A percentile compares a stretch with the other conserved stretches of the same genome.
Conservation (phyloP, 345 rosid species). For the Zanthoxylum bungeanum region DNA sequence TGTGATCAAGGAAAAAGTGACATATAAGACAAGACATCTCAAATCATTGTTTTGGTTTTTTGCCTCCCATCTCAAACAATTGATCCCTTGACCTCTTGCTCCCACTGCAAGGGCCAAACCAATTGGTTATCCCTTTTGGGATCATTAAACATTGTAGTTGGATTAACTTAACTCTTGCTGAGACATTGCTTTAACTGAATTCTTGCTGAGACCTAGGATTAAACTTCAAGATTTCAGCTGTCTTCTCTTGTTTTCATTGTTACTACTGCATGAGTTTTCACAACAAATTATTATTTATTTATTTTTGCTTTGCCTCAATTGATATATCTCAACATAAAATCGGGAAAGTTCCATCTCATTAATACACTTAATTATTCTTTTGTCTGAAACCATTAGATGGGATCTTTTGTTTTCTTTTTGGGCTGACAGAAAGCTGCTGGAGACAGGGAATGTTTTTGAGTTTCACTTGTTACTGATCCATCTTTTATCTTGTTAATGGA, state of each 20-base stretch:
- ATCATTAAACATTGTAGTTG: neutral
- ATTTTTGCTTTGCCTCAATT: neutral
- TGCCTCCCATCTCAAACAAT: too few species aligned
- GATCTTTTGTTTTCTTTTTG: neutral
- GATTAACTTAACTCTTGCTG: neutral
- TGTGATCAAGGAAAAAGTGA: neutral
- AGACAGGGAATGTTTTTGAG: neutral
- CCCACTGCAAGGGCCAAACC: too few species aligned
- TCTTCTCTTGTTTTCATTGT: neutral
- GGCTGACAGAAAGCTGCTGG: neutral
- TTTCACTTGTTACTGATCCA: neutral
- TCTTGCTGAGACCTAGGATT: neutral
- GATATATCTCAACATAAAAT: neutral
- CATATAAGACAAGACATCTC: neutral
- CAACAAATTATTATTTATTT: neutral
- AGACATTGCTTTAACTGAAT: neutral
- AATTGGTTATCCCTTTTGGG: too few species aligned
- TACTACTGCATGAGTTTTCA: neutral
- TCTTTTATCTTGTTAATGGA: slow-evolving; percentile 8
- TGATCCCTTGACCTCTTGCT: too few species aligned
- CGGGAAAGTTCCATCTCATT: neutral
- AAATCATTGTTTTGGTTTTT: neutral
- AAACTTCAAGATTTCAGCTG: neutral
- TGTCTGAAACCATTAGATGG: neutral
- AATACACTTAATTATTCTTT: neutral